Conservation (phyloP, 1,284 basidiomycete species). For the Apiotrichum veenhuisii region DNA sequence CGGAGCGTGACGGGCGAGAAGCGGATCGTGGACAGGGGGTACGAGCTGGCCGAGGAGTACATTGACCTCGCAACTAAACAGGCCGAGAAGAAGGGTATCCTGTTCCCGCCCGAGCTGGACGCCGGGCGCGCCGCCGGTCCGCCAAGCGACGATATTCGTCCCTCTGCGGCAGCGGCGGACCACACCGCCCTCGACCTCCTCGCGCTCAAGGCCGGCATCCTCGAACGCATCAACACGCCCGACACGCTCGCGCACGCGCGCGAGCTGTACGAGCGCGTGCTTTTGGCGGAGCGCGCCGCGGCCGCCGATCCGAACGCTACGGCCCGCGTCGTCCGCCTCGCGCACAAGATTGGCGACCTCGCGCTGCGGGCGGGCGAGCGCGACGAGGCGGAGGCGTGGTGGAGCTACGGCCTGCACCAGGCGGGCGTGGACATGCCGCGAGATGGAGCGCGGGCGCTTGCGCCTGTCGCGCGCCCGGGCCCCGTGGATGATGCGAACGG, state of each 20-base stretch:
- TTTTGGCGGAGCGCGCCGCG: slow-evolving; percentile 14
- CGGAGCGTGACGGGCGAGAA: slow-evolving; percentile 33
- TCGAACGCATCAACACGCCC: slow-evolving; percentile 64
- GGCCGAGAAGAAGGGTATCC: slow-evolving; percentile 33
- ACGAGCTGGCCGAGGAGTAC: slow-evolving; percentile 46
- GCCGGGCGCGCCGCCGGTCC: slow-evolving; percentile 20
- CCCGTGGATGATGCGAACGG: not conserved
- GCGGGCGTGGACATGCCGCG: slow-evolving; percentile 21
- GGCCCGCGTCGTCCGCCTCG: slow-evolving; percentile 34
- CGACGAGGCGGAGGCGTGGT: slow-evolving; percentile 38
- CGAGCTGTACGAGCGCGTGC: slow-evolving; percentile 60
- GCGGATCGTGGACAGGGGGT: slow-evolving; percentile 36
- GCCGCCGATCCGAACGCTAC: not conserved
- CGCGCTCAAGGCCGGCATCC: slow-evolving; percentile 59
- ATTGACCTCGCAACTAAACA: slow-evolving; percentile 35
- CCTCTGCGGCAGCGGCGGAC: slow-evolving; percentile 9
- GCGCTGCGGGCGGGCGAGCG: slow-evolving; percentile 30
- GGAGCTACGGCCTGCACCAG: slow-evolving; percentile 40
- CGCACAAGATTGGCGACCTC: slow-evolving; percentile 46
- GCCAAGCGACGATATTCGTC: not conserved
- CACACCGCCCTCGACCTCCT: slow-evolving; percentile 57
- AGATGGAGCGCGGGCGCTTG: not conserved
- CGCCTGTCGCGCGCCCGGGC: too few species aligned
- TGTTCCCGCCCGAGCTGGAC: slow-evolving; percentile 37
- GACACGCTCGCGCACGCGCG: slow-evolving; percentile 60